These are phyloP conservation scores for Nannizziopsis arthrosporioides DNA, from an alignment of 2,329 filamentous ascomycete species.

Conservation along the genomic window DNA sequence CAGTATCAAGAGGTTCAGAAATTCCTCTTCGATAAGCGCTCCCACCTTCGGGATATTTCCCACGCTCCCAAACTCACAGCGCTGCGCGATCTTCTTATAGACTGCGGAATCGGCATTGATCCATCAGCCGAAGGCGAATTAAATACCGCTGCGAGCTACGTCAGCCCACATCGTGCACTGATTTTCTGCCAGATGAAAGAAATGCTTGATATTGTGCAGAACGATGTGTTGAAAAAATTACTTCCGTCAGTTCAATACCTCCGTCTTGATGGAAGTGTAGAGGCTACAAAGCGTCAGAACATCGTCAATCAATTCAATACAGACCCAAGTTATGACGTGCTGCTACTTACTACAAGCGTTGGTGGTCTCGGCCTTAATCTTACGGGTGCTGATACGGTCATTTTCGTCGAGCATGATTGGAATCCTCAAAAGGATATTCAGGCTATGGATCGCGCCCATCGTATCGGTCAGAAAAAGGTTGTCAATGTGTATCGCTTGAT, in stretches of 20 bases:
- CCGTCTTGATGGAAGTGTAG: conserved; percentile 85
- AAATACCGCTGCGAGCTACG: conserved; percentile 57
- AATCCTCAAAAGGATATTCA: conserved; percentile 98
- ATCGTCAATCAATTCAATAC: conserved; percentile 99
- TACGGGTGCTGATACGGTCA: conserved; percentile 94
- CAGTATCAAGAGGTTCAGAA: conserved; percentile 80
- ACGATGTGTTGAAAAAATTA: conserved; percentile 77
- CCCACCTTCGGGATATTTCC: conserved; percentile 66
- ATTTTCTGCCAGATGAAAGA: conserved; percentile 99
- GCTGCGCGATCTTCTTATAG: conserved; percentile 83
- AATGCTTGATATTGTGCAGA: conserved; percentile 98
- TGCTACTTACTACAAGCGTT: conserved; percentile 88
- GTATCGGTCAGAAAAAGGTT: conserved; percentile 98
- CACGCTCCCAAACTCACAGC: conserved; percentile 92
- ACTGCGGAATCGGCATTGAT: conserved; percentile 86
- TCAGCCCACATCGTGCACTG: conserved; percentile 88
- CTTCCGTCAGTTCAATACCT: conserved; percentile 88
- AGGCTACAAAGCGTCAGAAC: conserved; percentile 85
- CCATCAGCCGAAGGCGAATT: conserved; percentile 48
- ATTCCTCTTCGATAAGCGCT: conserved; percentile 65
- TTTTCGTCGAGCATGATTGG: conserved; percentile 99
- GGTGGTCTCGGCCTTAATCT: conserved; percentile 89
- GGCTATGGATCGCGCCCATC: conserved; percentile 96
- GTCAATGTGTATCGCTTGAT: conserved; percentile 97
- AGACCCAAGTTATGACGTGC: conserved; percentile 88